A percentile compares a stretch with the other conserved stretches of the same genome.
phyloP scores from a whole-genome alignment of 805 yeast genomes.

The Myxozyma geophila region DNA sequence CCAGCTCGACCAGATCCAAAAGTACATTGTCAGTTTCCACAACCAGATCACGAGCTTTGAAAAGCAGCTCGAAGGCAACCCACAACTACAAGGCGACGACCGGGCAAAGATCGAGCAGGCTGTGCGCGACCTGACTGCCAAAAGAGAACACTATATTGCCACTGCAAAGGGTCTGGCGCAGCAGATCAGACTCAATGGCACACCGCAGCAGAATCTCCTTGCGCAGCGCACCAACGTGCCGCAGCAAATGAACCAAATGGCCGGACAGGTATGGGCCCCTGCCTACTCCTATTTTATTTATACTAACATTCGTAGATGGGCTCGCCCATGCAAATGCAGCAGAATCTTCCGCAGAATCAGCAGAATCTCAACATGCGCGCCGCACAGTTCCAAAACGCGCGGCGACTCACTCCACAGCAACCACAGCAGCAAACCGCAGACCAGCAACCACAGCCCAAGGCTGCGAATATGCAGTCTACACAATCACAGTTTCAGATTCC shows the following conservation, averaged over 20 bases:
- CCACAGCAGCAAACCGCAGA: conserved; percentile 8
- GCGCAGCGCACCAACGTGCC: conserved; percentile 17
- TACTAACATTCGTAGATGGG: conserved; percentile 5
- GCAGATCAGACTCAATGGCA: conserved; percentile 19
- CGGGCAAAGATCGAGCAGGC: conserved; percentile 24
- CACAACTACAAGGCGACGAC: conserved; percentile 30
- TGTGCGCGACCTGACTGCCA: conserved; percentile 20
- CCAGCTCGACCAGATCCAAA: conserved; percentile 25
- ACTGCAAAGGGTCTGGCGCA: conserved; percentile 26
- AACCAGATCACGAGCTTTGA: conserved; percentile 27
- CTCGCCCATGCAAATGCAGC: conserved; percentile 21
- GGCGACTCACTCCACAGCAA: conserved; percentile 15
- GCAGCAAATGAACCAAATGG: conserved; percentile 10
- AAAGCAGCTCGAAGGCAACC: conserved; percentile 21
- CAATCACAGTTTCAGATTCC: conserved; percentile 18
- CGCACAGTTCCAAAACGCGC: conserved; percentile 14
- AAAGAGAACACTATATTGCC: conserved; percentile 25
- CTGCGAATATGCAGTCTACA: conserved; percentile 19
- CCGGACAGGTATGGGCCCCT: conserved; percentile 7
- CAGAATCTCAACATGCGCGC: conserved; percentile 23
- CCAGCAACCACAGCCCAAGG: conserved; percentile 26
- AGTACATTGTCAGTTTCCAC: conserved; percentile 17
- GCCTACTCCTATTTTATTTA: conserved; percentile 38
- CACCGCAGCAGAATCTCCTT: too few species aligned
- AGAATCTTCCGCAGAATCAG: conserved; percentile 19